Base-by-base conservation (phyloP, 2,329 filamentous ascomycete species). In the Aspergillus neotritici region DNA sequence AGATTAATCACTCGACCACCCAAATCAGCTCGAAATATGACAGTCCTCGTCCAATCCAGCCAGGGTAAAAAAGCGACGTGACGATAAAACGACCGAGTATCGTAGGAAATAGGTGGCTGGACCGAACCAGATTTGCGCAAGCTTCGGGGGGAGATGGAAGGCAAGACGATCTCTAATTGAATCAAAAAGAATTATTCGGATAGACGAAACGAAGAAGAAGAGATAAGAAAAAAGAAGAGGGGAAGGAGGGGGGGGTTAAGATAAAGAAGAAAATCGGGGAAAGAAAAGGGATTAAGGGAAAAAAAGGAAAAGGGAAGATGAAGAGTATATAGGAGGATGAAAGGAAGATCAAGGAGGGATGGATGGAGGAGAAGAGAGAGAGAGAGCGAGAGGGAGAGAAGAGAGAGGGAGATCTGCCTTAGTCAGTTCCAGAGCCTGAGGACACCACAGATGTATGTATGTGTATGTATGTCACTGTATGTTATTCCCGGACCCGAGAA, bases 81-180 rank as follows among this genome's bases (percentile, higher is more conserved):
- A 53, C 44, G 53, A 51, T 56, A 52, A 41, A 51, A 25, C 21
- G 21, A 58, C 57, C 60, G 61, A 51, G 63, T 53, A 56, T 62
- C 61, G 62, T 63, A 62, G 61, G 55, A 60, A 58, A 50, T 51
- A 61, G 56, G 57, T 62, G 60, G 60, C 60, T 63, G 62, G 62
- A 64, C 49, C 53, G 56, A 55, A 59, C 57, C 51, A 2, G 9
- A 25, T 25, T 25, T 56, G 57, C 55, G 53, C 56, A 54, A 48
- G 42, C 41, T 54, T 46, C 49, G 50, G 48, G 41, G 54, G 44
- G 46, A 52, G 47, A 50, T 43, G 46, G 44, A 50, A 47, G 46
- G 42, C 42, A 48, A 42, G 57, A 53, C 55, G 36, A 45, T 45
- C 33, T 41, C 42, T 47, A 46, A 49, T 53, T 49, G 37, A 41